Conservation (phyloP, 805 yeast genomes). For the Kodamaea laetipori region DNA sequence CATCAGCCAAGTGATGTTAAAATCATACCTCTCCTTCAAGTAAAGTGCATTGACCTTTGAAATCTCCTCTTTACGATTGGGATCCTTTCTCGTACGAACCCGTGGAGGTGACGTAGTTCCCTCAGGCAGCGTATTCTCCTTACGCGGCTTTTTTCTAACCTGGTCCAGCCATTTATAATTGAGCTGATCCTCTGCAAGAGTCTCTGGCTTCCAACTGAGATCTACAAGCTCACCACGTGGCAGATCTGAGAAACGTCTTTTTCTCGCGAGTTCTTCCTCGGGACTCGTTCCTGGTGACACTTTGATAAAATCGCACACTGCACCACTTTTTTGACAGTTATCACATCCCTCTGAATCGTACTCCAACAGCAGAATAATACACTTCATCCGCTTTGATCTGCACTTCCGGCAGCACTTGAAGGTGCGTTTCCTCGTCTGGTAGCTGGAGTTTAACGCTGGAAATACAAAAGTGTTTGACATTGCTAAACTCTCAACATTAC, state of each 20-base stretch:
- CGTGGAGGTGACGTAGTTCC: no score
- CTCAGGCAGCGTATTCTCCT: no score
- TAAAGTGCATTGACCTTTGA: conserved; percentile 8
- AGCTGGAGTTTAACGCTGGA: conserved; percentile 28
- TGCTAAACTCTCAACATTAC: no score
- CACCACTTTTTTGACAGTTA: conserved; percentile 19
- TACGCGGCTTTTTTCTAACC: no score
- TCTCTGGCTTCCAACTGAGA: no score
- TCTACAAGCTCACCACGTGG: no score
- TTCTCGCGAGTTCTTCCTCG: no score
- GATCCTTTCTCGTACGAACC: neutral
- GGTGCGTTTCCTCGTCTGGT: conserved; percentile 26
- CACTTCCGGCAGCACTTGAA: conserved; percentile 27
- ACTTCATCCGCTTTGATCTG: conserved; percentile 23
- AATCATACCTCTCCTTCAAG: conserved; percentile 11
- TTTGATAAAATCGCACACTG: conserved; percentile 20
- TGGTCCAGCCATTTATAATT: no score
- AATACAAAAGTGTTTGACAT: conserved; percentile 22
- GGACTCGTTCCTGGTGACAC: neutral
- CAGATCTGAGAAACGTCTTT: no score
- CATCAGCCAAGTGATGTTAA: conserved; percentile 14
- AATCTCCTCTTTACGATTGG: neutral
- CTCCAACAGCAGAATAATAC: conserved; percentile 19
- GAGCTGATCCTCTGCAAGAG: no score
- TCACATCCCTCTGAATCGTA: conserved; percentile 27